Evolutionary conservation across 495 filamentous ascomycete species (phyloP).

Genomic region (Margaritispora aquatica): DNA sequence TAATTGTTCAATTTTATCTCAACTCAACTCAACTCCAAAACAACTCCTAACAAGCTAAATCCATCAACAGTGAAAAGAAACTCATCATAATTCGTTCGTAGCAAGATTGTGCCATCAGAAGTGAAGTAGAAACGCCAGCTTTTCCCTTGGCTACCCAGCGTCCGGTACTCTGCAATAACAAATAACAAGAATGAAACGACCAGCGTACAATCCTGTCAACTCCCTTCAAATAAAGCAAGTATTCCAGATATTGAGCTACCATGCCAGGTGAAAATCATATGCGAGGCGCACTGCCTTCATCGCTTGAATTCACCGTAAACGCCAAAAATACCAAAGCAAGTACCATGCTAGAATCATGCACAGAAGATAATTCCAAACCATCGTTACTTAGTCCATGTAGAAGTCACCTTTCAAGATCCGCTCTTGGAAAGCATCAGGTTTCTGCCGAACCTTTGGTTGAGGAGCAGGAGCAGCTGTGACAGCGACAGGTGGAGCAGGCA

Average conservation of each 20-base stretch:
- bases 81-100: slow-evolving; percentile 1
- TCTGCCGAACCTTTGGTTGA: slow-evolving; percentile 43
- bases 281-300: slow-evolving; percentile 15
- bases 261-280: background rate
- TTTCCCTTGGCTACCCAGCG: background rate
- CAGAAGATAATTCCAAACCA: background rate
- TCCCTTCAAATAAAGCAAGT: background rate
- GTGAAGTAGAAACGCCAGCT: background rate
- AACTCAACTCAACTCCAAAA: background rate
- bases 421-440: slow-evolving; percentile 91
- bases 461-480: slow-evolving; percentile 35
- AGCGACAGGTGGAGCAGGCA: slow-evolving; percentile 44
- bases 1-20: background rate
- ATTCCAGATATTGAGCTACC: background rate
- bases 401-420: slow-evolving; percentile 96
- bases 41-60: background rate
- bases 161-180: slow-evolving; percentile 1
- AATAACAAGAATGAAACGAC: slow-evolving; percentile 17
- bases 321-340: slow-evolving; percentile 6
- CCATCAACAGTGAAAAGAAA: background rate
- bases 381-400: slow-evolving; percentile 74
- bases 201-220: slow-evolving; percentile 14
- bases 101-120: background rate
- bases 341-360: slow-evolving; percentile 5
- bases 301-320: slow-evolving; percentile 15